Conservation (phyloP, 805 yeast genomes). For the Nakazawaea anatomiae region DNA sequence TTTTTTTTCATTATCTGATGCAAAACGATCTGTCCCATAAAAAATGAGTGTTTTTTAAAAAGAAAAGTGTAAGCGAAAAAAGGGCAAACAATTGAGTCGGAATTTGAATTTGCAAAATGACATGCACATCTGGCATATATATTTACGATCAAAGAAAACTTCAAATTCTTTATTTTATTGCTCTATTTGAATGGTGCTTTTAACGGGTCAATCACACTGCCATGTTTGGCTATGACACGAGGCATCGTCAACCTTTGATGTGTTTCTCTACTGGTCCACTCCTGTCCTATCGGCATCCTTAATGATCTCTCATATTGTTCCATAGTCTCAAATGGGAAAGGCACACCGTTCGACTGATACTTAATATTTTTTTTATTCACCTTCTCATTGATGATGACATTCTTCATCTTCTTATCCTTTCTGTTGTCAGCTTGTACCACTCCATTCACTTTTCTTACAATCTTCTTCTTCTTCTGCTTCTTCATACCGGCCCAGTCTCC, state of each 20-base stretch:
- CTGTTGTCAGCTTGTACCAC: constrained; percentile 67
- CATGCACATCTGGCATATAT: too few species aligned
- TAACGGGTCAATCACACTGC: constrained; percentile 86
- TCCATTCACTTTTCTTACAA: constrained; percentile 71
- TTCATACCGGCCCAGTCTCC: constrained; percentile 90
- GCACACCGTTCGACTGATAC: constrained; percentile 85
- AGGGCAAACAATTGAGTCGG: too few species aligned
- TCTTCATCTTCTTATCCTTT: constrained; percentile 66
- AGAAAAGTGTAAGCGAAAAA: too few species aligned
- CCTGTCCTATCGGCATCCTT: constrained; percentile 95
- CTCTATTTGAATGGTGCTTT: constrained; percentile 69
- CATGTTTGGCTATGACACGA: constrained; percentile 77
- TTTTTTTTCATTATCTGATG: too few species aligned
- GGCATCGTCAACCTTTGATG: constrained; percentile 90
- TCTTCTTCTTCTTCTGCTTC: constrained; percentile 48
- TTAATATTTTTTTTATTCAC: constrained; percentile 79
- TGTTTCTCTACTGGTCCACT: constrained; percentile 87
- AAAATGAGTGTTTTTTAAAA: too few species aligned
- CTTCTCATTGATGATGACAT: constrained; percentile 86
- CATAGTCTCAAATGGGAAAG: constrained; percentile 87
- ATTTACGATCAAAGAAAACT: not conserved
- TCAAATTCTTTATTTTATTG: not conserved
- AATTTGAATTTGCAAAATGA: too few species aligned
- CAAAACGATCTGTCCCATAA: too few species aligned
- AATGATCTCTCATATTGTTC: constrained; percentile 94